These are phyloP conservation scores for Drosera capensis DNA, from an alignment of 148 eudicot species.

Conservation along the genomic window DNA sequence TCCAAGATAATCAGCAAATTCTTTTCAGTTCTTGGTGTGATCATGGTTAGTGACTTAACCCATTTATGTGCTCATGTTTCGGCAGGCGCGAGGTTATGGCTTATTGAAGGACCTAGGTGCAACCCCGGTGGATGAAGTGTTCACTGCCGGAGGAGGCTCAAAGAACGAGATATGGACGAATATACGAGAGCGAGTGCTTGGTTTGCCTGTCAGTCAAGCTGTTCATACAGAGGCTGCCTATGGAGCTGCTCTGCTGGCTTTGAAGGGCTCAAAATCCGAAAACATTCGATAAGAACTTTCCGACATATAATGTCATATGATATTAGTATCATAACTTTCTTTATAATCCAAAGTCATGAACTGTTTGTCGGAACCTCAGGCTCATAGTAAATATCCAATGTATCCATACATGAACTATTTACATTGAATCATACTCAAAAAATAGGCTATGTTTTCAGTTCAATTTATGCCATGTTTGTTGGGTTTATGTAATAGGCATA, in stretches of 20 bases:
- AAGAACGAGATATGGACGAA: constrained; percentile 67
- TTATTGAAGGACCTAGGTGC: constrained; percentile 81
- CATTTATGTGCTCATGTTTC: not conserved
- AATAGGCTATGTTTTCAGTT: too few relatives aligned
- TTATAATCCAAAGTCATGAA: too few relatives aligned
- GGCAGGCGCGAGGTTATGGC: constrained; percentile 65
- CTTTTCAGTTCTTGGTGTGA: not conserved
- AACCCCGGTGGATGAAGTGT: constrained; percentile 63
- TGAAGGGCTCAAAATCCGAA: too few relatives aligned
- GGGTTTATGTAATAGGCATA: too few relatives aligned
- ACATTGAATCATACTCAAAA: too few relatives aligned
- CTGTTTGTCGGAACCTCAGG: too few relatives aligned
- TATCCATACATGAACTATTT: too few relatives aligned
- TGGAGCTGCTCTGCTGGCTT: constrained; percentile 88
- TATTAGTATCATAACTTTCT: too few relatives aligned
- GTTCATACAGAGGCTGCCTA: constrained; percentile 94
- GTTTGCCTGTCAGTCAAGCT: constrained; percentile 69
- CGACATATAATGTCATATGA: too few relatives aligned
- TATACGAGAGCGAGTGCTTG: constrained; percentile 69
- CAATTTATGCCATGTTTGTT: too few relatives aligned
- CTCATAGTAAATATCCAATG: too few relatives aligned
- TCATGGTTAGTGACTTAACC: not conserved
- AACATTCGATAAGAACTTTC: too few relatives aligned
- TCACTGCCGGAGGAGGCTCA: constrained; percentile 91
- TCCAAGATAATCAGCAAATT: not conserved